Conservation (phyloP, 768 basidiomycete species). For the Tephrocybe sp. region DNA sequence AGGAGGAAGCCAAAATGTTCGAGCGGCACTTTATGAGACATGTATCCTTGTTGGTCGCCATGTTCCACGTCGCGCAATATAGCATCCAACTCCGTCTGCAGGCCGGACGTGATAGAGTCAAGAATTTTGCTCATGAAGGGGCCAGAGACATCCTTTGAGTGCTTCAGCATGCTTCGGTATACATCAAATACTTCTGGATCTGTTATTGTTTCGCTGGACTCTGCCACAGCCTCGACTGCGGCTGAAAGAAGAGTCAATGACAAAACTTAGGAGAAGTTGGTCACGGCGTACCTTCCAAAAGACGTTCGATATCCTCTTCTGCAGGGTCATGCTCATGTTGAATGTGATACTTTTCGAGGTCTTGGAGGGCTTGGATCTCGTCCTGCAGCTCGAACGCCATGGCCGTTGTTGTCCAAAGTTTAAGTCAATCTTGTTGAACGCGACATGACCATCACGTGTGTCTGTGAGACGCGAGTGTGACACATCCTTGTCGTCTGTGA, state of each 20-base stretch:
- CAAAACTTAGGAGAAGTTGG: neutral
- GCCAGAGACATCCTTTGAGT: constrained; percentile 59
- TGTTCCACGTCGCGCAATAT: constrained; percentile 66
- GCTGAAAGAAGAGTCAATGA: constrained; percentile 35
- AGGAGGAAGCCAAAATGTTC: constrained; percentile 92
- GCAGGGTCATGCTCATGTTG: constrained; percentile 64
- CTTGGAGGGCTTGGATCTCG: constrained; percentile 64
- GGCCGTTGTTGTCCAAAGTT: constrained; percentile 5
- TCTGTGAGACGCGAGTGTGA: too few relatives aligned
- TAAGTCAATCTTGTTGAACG: constrained; percentile 4
- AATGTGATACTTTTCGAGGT: constrained; percentile 62
- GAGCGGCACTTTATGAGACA: constrained; percentile 67
- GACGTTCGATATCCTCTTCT: constrained; percentile 47
- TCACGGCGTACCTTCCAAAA: constrained; percentile 59
- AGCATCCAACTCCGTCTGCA: constrained; percentile 69
- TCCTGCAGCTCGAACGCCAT: constrained; percentile 78
- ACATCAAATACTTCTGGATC: constrained; percentile 75
- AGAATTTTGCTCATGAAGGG: constrained; percentile 79
- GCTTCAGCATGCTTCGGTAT: constrained; percentile 79
- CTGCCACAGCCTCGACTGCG: constrained; percentile 79
- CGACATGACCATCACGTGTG: constrained; percentile 15
- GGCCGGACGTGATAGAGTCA: constrained; percentile 79
- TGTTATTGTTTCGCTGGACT: constrained; percentile 68
- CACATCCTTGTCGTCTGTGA: too few relatives aligned
- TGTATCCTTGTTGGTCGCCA: constrained; percentile 60